These are phyloP conservation scores for Lipomyces orientalis DNA, from an alignment of 805 yeast species.

Conservation along the genomic window DNA sequence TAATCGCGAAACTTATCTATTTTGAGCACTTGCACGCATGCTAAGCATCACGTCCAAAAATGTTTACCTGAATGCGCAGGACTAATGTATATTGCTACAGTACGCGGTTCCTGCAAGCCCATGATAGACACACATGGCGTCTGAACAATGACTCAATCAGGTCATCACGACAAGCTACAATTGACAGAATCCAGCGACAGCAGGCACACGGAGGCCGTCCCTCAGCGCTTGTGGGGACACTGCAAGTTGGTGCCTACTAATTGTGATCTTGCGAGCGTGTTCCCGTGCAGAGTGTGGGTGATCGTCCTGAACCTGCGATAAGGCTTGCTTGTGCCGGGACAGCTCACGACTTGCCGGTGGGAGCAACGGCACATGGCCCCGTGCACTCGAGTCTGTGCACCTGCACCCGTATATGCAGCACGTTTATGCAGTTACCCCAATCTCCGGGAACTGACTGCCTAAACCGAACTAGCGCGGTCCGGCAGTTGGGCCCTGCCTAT, in stretches of 20 bases:
- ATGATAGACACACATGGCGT: no score
- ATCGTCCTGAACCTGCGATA: background rate
- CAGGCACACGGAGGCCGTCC: background rate
- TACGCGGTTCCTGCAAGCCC: background rate
- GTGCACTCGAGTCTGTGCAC: background rate
- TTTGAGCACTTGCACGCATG: background rate
- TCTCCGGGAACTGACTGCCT: slow-evolving; percentile 3
- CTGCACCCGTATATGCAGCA: background rate
- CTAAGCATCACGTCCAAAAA: background rate
- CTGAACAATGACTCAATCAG: no score
- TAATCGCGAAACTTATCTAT: no score
- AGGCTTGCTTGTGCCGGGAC: background rate
- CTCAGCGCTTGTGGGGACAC: background rate
- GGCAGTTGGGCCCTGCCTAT: background rate
- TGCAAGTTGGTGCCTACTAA: no score
- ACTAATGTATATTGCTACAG: background rate
- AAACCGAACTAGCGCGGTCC: slow-evolving; percentile 2
- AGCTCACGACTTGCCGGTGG: background rate
- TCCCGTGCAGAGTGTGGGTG: background rate
- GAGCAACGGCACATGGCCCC: background rate
- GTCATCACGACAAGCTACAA: no score
- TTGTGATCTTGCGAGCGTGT: no score
- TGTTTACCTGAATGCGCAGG: no score
- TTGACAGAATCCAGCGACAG: background rate
- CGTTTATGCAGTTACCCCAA: background rate